Evolutionary conservation across 2,329 filamentous ascomycete species (phyloP).

Genomic region (Penicillium sp.): DNA sequence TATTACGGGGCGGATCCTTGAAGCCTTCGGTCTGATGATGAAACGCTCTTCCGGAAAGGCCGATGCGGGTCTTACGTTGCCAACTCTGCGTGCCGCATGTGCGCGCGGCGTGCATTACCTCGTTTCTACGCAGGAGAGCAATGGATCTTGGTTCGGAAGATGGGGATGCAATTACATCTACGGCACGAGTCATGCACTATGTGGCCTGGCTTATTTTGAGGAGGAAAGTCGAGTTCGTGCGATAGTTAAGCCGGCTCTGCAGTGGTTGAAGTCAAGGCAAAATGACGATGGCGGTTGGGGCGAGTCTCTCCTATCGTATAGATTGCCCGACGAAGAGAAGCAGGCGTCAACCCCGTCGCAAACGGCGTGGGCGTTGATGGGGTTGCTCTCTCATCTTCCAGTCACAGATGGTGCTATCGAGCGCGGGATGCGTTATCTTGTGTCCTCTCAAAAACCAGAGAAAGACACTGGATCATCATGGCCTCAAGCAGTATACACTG

Average conservation of each 20-base stretch:
- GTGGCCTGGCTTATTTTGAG: conserved; percentile 26
- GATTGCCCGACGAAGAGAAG: conserved; percentile 8
- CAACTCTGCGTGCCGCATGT: conserved; percentile 3
- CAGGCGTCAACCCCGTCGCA: conserved; percentile 32
- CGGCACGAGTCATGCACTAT: conserved; percentile 34
- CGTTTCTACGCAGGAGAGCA: conserved; percentile 21
- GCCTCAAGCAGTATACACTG: conserved; percentile 16
- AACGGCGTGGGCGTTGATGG: neutral
- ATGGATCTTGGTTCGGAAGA: conserved; percentile 33
- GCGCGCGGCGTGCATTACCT: conserved; percentile 27
- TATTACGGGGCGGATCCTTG: conserved; percentile 34
- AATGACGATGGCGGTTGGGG: conserved; percentile 37
- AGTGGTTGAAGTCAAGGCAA: conserved; percentile 28
- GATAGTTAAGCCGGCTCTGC: conserved; percentile 3
- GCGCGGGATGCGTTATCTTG: neutral
- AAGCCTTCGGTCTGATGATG: conserved; percentile 30
- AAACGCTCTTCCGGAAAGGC: neutral
- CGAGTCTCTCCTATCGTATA: conserved; percentile 26
- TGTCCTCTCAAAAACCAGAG: neutral
- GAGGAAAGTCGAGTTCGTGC: neutral
- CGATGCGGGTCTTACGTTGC: neutral
- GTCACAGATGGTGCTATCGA: neutral
- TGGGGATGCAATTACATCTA: conserved; percentile 39
- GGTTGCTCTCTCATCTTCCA: neutral
- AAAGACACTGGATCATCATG: conserved; percentile 19